Base-by-base conservation (phyloP, 2,329 filamentous ascomycete genomes). In the Cladosporium cucumerinum region DNA sequence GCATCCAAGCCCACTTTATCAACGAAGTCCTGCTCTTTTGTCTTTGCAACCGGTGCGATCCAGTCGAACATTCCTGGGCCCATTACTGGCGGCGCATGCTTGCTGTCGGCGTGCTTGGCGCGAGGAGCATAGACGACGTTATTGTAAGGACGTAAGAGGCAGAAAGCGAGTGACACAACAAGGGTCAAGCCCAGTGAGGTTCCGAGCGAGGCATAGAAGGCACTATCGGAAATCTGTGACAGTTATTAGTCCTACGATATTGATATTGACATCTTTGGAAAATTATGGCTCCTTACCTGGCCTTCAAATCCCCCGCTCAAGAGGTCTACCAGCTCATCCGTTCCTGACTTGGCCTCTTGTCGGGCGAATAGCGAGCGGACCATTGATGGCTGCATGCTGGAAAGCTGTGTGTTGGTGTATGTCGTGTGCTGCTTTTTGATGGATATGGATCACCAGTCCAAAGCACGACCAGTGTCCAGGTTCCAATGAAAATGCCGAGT, bases 51-150 rank as follows among this genome's bases (percentile, higher is more conserved):
- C 0, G 94, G 93, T 23, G 82, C 82, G 34, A 96, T 77, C 95
- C 95, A 99, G 57, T 92, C 89, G 75, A 96, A 93, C 11, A 94
- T 81, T n/a, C 91, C 90, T 74, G 90, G 96, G 64, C 90, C 91
- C 72, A 98, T 85, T 0, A 90, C 87, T 14, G 95, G 95, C 21
- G 94, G 95, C 11, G 91, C 87, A 80, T 97, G 93, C 78, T 90
- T 92, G 70, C 92, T 88, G 76, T 98, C 94, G 75, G 92, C 90
- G 82, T 97, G 89, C 76, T 96, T 96, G 57, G 96, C 83, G 76
- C 96, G 94, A 48, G 95, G 95, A 3, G 95, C 93, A 79, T 99
- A 99, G 57, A 99, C 92, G 71, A 94, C 86, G 64, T 89, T 90
- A 78, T 98, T 94, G 78, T 93, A 93, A 5, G 95, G 95, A 66